A percentile compares a stretch with the other conserved stretches of the same genome.
Evolutionary conservation across 1,139 yeast species (phyloP).

Genomic region (Oligophagozyma castellii): DNA sequence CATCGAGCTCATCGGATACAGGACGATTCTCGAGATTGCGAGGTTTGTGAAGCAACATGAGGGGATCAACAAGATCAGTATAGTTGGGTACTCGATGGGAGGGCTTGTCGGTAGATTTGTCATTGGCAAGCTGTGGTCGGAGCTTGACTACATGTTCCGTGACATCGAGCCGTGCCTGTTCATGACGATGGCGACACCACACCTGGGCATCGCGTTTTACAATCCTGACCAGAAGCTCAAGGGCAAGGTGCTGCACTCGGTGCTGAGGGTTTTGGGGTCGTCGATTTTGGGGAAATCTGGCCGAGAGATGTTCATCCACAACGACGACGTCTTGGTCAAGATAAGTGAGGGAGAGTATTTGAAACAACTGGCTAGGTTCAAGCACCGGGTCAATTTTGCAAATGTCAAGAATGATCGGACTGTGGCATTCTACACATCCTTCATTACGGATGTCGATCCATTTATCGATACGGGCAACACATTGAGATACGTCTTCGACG

Average conservation of each 20-base stretch:
- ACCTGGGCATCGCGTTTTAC: constrained; percentile 52
- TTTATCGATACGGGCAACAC: constrained; percentile 27
- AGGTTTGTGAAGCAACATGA: constrained; percentile 27
- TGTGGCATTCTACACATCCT: constrained; percentile 43
- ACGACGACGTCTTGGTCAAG: constrained; percentile 32
- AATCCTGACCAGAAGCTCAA: constrained; percentile 9
- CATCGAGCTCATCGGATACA: constrained; percentile 51
- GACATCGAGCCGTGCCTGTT: constrained; percentile 48
- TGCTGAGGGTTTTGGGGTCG: constrained; percentile 48
- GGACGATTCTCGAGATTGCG: constrained; percentile 54
- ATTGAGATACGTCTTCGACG: constrained; percentile 21
- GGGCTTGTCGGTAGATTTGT: constrained; percentile 48
- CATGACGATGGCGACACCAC: constrained; percentile 86
- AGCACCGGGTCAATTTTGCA: constrained; percentile 47
- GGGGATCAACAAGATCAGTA: constrained; percentile 30
- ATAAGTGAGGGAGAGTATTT: constrained; percentile 40
- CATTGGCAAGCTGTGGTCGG: constrained; percentile 36
- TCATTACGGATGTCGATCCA: constrained; percentile 34
- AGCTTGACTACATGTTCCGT: constrained; percentile 39
- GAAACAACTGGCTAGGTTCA: constrained; percentile 44
- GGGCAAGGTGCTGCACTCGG: constrained; percentile 29
- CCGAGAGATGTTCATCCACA: constrained; percentile 50
- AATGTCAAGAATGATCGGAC: constrained; percentile 66
- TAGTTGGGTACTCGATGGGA: constrained; percentile 43
- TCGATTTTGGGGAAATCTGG: constrained; percentile 63